Evolutionary conservation across 257 asterid genomes (phyloP).

Genomic region (Mitragyna speciosa): DNA sequence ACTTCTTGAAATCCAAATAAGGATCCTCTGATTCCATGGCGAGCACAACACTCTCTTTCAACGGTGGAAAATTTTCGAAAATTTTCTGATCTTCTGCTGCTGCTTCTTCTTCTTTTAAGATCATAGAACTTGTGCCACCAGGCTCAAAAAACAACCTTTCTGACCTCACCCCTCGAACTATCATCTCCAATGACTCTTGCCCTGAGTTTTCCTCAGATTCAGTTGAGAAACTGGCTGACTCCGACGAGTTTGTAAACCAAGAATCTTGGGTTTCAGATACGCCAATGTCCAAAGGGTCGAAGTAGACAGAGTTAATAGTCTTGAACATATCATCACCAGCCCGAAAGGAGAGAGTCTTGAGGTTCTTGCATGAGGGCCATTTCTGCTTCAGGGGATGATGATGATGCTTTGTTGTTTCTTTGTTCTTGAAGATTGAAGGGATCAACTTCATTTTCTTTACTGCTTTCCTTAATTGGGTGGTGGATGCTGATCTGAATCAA

Average conservation of each 20-base stretch:
- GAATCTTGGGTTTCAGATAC: constrained; percentile 49
- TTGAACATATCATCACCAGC: constrained; percentile 36
- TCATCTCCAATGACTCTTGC: constrained; percentile 41
- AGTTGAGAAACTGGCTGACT: constrained; percentile 43
- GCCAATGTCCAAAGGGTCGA: constrained; percentile 44
- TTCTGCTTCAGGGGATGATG: constrained; percentile 21
- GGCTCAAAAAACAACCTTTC: constrained; percentile 83
- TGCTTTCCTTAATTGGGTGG: neutral
- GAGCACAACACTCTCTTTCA: constrained; percentile 61
- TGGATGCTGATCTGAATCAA: neutral
- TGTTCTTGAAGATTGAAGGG: constrained; percentile 39
- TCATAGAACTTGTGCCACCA: constrained; percentile 41
- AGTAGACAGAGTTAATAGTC: constrained; percentile 69
- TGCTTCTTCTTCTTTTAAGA: constrained; percentile 17
- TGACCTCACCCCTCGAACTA: constrained; percentile 51
- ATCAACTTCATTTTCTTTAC: constrained; percentile 34
- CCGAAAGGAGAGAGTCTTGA: constrained; percentile 38
- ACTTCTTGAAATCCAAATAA: constrained; percentile 73
- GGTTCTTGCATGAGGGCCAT: constrained; percentile 43
- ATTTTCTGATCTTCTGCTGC: constrained; percentile 6
- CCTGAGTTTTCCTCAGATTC: constrained; percentile 33
- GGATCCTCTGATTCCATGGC: constrained; percentile 84
- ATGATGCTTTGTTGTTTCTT: constrained; percentile 10
- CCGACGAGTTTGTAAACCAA: constrained; percentile 68
- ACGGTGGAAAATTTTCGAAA: constrained; percentile 22